Base-by-base conservation (phyloP, 2,329 filamentous ascomycete species). In the Endoconidiophora laricicola region DNA sequence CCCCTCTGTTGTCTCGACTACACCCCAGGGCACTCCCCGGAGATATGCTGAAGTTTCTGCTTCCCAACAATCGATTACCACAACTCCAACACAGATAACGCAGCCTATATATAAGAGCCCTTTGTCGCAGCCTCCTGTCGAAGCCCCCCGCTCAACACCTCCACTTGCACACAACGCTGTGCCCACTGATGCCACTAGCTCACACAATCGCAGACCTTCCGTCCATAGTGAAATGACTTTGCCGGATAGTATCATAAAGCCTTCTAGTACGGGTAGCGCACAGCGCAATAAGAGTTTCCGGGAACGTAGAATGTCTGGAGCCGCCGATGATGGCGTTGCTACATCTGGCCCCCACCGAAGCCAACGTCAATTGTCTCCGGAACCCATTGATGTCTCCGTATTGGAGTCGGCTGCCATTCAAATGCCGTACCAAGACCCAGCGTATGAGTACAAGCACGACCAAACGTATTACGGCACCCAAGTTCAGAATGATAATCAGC, bases 201-300 rank as follows among this genome's bases (percentile, higher is more conserved):
- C 29, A 22, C 46, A 52, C 29, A 52, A 52, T 20, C 50, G 43
- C 22, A 49, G 45, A 22, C 45, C 45, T 7, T 52, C 45, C 10
- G 46, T 48, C 18, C 49, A 51, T 26, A 41, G 48, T n/a, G 45
- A 48, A 16, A 40, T 52, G 26, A n/a, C 33, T 4, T n/a, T 52
- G 4, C 50, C 44, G 6, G 50, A 52, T 14, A 33, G 40, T 18
- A 22, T 52, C 6, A 20, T 20, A 16, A 44, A 40, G 9, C 29
- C 38, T 4, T 39, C 39, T 10, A 52, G 39, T 24, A 22, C 41
- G 9, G 49, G 42, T 14, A 38, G 22, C 26, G 45, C 36, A 6
- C 46, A 44, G 37, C 46, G 46, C n/a, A 49, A 40, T 20, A 44
- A 26, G 26, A 52, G 45, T 18, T 49, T 49, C 23, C 42, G 50